Evolutionary conservation across 148 eudicot species (phyloP).

Genomic region (Persicaria maculosa): DNA sequence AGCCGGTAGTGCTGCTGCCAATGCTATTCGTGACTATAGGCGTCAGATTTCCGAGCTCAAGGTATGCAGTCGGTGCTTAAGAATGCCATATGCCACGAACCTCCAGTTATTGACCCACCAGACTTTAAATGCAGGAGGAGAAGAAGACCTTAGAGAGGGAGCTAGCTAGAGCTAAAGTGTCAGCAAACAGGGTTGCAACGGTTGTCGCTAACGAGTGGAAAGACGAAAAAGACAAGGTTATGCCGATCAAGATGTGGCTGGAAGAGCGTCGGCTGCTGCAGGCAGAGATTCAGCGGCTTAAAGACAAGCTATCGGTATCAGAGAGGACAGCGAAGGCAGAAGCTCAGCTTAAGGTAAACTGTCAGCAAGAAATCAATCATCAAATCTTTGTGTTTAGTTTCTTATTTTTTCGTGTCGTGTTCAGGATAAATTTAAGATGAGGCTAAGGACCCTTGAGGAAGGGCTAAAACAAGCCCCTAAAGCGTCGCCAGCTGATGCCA

Average conservation of each 20-base stretch:
- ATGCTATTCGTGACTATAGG: slow-evolving; percentile 58
- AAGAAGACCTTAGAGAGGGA: slow-evolving; percentile 83
- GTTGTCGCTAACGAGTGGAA: slow-evolving; percentile 96
- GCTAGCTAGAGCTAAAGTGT: slow-evolving; percentile 77
- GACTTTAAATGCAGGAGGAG: slow-evolving; percentile 49
- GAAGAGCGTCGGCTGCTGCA: slow-evolving; percentile 76
- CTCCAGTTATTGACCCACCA: background rate
- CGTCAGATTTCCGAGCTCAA: slow-evolving; percentile 66
- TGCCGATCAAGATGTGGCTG: slow-evolving; percentile 92
- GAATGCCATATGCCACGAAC: background rate
- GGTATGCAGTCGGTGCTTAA: slow-evolving; percentile 21
- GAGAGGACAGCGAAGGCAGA: slow-evolving; percentile 90
- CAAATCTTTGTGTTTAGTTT: background rate
- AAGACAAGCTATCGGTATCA: slow-evolving; percentile 59
- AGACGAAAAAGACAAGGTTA: slow-evolving; percentile 83
- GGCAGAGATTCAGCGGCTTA: slow-evolving; percentile 82
- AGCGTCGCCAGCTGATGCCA: slow-evolving; percentile 16
- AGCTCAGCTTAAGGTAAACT: slow-evolving; percentile 72
- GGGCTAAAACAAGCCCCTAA: slow-evolving; percentile 44
- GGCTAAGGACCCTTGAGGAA: slow-evolving; percentile 78
- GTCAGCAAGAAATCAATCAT: background rate
- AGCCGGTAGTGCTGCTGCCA: slow-evolving; percentile 82
- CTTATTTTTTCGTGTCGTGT: background rate
- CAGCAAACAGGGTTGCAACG: slow-evolving; percentile 82
- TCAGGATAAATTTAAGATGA: slow-evolving; percentile 78